Evolutionary conservation across 805 yeast genomes (phyloP).

Genomic region (Zygotorulaspora sp.): DNA sequence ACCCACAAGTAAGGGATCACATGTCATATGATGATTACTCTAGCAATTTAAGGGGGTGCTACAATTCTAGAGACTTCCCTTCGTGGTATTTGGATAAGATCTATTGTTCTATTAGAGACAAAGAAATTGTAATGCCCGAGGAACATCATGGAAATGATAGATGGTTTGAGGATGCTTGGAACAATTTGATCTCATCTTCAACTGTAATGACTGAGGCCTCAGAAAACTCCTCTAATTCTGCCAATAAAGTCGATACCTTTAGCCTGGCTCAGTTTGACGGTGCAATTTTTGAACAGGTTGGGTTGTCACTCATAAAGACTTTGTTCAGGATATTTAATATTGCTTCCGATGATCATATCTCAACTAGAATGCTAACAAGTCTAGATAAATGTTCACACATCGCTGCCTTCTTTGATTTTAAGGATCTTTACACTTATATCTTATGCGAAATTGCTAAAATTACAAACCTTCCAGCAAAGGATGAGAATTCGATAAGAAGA

Average conservation of each 20-base stretch:
- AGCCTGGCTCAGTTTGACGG: slow-evolving; percentile 58
- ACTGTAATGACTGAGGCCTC: slow-evolving; percentile 33
- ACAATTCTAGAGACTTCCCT: slow-evolving; percentile 73
- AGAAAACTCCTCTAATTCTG: slow-evolving; percentile 17
- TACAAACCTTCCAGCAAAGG: slow-evolving; percentile 46
- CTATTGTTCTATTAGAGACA: slow-evolving; percentile 70
- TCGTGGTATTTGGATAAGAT: slow-evolving; percentile 79
- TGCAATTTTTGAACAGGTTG: slow-evolving; percentile 60
- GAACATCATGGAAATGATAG: slow-evolving; percentile 91
- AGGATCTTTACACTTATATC: slow-evolving; percentile 57
- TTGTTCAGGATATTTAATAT: slow-evolving; percentile 75
- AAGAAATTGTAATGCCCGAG: slow-evolving; percentile 96
- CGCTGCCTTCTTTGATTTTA: slow-evolving; percentile 59
- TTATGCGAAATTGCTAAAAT: slow-evolving; percentile 62
- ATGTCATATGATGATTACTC: slow-evolving; percentile 85
- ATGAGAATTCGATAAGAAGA: slow-evolving; percentile 17
- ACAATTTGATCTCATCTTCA: slow-evolving; percentile 50
- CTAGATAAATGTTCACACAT: slow-evolving; percentile 80
- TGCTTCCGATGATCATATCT: slow-evolving; percentile 86
- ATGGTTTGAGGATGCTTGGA: slow-evolving; percentile 89
- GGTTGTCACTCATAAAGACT: slow-evolving; percentile 64
- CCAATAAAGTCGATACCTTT: slow-evolving; percentile 20
- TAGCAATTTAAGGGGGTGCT: slow-evolving; percentile 74
- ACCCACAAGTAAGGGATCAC: slow-evolving; percentile 85
- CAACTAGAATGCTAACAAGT: slow-evolving; percentile 80